Percentiles rank a stretch among this genome's conserved stretches.
Conservation (phyloP, 2,329 filamentous ascomycete species). For the Penicillium sp. region DNA sequence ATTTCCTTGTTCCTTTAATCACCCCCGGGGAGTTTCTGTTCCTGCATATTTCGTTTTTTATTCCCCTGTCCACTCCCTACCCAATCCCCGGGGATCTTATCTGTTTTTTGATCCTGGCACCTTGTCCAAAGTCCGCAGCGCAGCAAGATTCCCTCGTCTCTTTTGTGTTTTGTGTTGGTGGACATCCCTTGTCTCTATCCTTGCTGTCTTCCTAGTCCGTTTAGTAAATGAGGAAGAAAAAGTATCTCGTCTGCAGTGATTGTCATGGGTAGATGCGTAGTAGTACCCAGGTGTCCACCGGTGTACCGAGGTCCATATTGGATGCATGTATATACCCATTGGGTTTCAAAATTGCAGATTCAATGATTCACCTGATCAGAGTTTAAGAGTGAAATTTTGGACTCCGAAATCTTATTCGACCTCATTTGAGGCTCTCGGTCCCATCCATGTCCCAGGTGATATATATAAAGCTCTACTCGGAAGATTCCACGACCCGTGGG, state of each 20-base stretch:
- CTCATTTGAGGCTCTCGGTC: too few species aligned
- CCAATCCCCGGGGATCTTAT: conserved; percentile 13
- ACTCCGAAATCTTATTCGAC: too few species aligned
- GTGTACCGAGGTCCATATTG: neutral
- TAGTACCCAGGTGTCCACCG: neutral
- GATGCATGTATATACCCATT: too few species aligned
- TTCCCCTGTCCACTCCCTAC: conserved; percentile 24
- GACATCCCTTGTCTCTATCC: conserved; percentile 19
- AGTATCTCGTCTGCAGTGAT: conserved; percentile 12
- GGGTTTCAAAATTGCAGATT: too few species aligned
- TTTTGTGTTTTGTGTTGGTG: conserved; percentile 29
- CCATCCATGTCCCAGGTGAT: too few species aligned
- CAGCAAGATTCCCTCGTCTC: conserved; percentile 43
- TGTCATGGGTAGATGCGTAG: neutral
- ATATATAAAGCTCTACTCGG: too few species aligned
- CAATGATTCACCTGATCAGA: too few species aligned
- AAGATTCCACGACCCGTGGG: too few species aligned
- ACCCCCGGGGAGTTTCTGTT: conserved; percentile 20
- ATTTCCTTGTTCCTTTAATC: conserved; percentile 9
- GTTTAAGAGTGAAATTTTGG: too few species aligned
- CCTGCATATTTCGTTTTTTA: conserved; percentile 25
- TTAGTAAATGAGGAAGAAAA: conserved; percentile 36
- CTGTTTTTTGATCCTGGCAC: conserved; percentile 26
- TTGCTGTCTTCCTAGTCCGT: conserved; percentile 28
- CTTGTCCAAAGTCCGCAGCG: conserved; percentile 38